Percentiles rank a stretch among this genome's conserved stretches.
These are phyloP conservation scores for Phytophthora rubi DNA, from an alignment of 352 stramenopile genomes.

Conservation along the genomic window DNA sequence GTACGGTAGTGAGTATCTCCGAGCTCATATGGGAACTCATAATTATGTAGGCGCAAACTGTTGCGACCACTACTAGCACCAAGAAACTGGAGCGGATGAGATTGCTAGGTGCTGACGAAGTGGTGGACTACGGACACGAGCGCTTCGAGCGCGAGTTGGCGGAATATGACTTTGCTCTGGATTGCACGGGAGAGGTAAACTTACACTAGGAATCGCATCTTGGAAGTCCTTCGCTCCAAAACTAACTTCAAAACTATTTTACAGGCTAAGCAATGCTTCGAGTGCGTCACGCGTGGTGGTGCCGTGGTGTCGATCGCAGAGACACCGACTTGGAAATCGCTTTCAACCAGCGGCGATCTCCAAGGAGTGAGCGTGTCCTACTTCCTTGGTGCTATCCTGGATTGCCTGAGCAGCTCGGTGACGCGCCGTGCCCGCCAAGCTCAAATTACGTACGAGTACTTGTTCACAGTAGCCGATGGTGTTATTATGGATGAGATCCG, in stretches of 20 bases:
- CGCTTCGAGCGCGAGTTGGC: slow-evolving; percentile 69
- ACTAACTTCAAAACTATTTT: neutral
- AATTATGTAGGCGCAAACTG: slow-evolving; percentile 50
- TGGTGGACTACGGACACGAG: slow-evolving; percentile 74
- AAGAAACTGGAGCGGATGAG: slow-evolving; percentile 75
- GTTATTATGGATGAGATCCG: slow-evolving; percentile 60
- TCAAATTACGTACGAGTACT: slow-evolving; percentile 63
- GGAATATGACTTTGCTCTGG: slow-evolving; percentile 81
- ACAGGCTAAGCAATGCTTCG: slow-evolving; percentile 65
- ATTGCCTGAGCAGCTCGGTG: slow-evolving; percentile 71
- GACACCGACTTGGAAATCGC: slow-evolving; percentile 51
- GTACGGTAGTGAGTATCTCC: neutral
- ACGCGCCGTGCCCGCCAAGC: slow-evolving; percentile 52
- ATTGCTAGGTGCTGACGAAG: slow-evolving; percentile 68
- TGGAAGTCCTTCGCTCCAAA: neutral
- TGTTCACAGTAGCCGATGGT: slow-evolving; percentile 55
- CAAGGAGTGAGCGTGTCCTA: slow-evolving; percentile 53
- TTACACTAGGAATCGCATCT: neutral
- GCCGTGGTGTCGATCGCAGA: slow-evolving; percentile 68
- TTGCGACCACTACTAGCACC: slow-evolving; percentile 73
- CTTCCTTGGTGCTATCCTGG: slow-evolving; percentile 54
- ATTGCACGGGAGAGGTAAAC: slow-evolving; percentile 74
- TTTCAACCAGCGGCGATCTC: slow-evolving; percentile 33
- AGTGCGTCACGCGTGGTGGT: slow-evolving; percentile 62
- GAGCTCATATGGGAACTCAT: slow-evolving; percentile 3